Base-by-base conservation (phyloP, 148 eudicot species). In the Euryodendron excelsum region DNA sequence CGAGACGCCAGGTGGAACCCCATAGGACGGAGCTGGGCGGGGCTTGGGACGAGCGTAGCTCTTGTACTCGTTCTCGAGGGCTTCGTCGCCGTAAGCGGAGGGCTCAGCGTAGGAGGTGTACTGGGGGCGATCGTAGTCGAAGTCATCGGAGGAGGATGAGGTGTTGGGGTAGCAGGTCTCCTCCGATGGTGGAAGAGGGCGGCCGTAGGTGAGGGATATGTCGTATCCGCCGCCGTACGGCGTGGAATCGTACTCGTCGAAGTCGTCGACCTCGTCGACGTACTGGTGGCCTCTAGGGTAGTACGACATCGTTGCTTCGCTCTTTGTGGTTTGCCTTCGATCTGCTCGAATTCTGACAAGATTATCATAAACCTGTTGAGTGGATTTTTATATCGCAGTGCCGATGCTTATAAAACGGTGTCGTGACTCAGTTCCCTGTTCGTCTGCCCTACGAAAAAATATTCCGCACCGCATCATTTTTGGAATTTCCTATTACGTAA, bases 151-250 rank as follows among this genome's bases (percentile, higher is more conserved):
- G 45, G 81, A 64, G 3, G 93, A 76, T 55, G 93, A 80, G 80
- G 93, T 80, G 36, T 81, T 85, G 58, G 90, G 84, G 88, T 95
- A 93, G 87, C 98, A 95, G 71, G 55, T 95, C 23, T 89, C 91
- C 0, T 91, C 91, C 31, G 91, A 91, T 0, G 96, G 93, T 2
- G 89, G 80, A 30, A 95, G 85, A 18, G 98, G 87, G 41, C 94
- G 97, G 81, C 98, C 97, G 86, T 89, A 95, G 67, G 91, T 87
- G 48, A 90, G 75, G 17, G 74, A 3, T 17, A 91, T 91, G 84
- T 93, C 96, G 91, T 95, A 93, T 0, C 98, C 98, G 23, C 98
- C 98, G 62, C 85, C 88, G 84, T 95, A 93, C 0, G 98, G 98
- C 78, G 98, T 91, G 3, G 96, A 70, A 37, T 95, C 96, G 86